Percentiles rank a stretch among this genome's conserved stretches.
phyloP scores from a whole-genome alignment of 345 rosid genomes.

The Gossypium longicalyx region DNA sequence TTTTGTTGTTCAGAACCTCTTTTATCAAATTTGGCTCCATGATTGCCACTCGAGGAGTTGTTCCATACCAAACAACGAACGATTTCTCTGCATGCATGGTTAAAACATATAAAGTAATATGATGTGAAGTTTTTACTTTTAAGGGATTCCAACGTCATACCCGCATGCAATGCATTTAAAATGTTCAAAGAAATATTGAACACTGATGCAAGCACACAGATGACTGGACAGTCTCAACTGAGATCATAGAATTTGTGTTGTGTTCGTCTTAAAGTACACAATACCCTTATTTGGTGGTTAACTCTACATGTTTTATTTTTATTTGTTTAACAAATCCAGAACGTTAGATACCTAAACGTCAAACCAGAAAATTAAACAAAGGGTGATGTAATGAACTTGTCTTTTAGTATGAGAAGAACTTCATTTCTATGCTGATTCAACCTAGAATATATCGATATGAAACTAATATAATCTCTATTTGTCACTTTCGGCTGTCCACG shows the following conservation, averaged over 20 bases:
- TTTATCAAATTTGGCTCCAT: conserved; percentile 26
- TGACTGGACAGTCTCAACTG: no score
- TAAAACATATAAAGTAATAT: not conserved
- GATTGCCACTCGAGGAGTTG: conserved; percentile 24
- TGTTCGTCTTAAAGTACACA: not conserved
- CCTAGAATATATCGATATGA: not conserved
- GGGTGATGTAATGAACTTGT: not conserved
- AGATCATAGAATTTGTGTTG: not conserved
- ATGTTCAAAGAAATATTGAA: not conserved
- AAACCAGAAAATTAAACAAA: not conserved
- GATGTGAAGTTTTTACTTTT: not conserved
- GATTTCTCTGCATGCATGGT: conserved; percentile 26
- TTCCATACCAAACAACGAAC: conserved; percentile 24
- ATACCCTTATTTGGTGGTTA: not conserved
- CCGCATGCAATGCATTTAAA: not conserved
- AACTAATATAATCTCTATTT: not conserved
- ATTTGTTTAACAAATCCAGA: not conserved
- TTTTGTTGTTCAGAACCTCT: conserved; percentile 25
- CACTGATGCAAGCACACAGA: not conserved
- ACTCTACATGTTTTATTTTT: not conserved
- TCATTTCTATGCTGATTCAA: not conserved
- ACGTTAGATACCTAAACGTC: not conserved
- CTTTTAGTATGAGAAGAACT: not conserved
- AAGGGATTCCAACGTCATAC: not conserved
- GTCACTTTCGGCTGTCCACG: not conserved